Percentiles rank a stretch among this genome's conserved stretches.
phyloP scores from a whole-genome alignment of 2,329 filamentous ascomycete species.

The Pseudonectria buxi region DNA sequence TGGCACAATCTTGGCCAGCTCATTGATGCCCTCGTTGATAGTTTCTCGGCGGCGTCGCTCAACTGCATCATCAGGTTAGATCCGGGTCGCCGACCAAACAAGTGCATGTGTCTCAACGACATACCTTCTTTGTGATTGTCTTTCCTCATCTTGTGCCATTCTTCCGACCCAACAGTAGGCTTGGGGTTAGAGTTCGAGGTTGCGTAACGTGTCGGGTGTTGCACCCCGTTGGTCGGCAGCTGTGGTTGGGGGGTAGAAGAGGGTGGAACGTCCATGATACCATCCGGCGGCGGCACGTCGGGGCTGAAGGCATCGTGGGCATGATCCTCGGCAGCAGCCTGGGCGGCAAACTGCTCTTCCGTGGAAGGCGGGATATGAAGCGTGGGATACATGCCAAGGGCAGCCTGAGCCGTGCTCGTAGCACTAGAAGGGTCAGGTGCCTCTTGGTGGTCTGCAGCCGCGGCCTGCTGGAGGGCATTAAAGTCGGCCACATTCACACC shows the following conservation, averaged over 20 bases:
- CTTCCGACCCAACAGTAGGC: constrained; percentile 87
- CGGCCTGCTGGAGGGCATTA: constrained; percentile 49
- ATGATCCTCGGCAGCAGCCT: constrained; percentile 33
- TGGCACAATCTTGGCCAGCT: constrained; percentile 94
- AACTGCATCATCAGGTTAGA: constrained; percentile 48
- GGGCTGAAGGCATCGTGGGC: constrained; percentile 29
- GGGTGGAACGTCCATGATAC: constrained; percentile 22
- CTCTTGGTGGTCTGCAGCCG: constrained; percentile 40
- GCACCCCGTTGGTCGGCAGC: constrained; percentile 35
- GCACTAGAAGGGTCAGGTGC: constrained; percentile 45
- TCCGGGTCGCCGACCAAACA: not conserved
- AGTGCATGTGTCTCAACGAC: constrained; percentile 18
- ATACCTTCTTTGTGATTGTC: constrained; percentile 98
- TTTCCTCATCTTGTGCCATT: constrained; percentile 96
- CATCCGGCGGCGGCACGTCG: constrained; percentile 27
- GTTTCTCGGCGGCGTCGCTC: constrained; percentile 94
- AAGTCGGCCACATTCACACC: constrained; percentile 48
- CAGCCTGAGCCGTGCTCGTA: constrained; percentile 53
- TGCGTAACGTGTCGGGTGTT: constrained; percentile 28
- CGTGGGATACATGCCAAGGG: constrained; percentile 53
- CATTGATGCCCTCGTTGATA: constrained; percentile 98
- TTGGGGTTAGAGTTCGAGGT: constrained; percentile 49
- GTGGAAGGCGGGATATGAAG: constrained; percentile 52
- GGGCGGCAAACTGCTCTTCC: constrained; percentile 54
- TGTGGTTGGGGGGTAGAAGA: constrained; percentile 21